These are phyloP conservation scores for Stemphylium vesicarium DNA, from an alignment of 2,329 filamentous ascomycete genomes.

Conservation along the genomic window DNA sequence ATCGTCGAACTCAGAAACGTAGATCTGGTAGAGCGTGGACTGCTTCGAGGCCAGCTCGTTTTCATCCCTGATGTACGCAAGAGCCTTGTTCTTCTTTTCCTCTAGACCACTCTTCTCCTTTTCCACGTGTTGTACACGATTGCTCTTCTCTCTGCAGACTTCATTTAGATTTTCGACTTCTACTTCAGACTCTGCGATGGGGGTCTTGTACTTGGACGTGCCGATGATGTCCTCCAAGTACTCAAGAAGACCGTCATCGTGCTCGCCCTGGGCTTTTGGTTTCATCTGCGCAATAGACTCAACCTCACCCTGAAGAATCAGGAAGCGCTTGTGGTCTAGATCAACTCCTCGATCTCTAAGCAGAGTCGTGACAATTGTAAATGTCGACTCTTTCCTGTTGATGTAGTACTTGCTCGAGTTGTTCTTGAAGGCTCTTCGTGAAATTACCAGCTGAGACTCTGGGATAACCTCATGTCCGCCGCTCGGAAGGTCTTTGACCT, in stretches of 20 bases:
- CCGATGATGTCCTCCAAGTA: conserved; percentile 99
- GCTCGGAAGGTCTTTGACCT: conserved; percentile 85
- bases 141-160: conserved; percentile 92
- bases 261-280: conserved; percentile 90
- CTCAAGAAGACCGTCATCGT: conserved; percentile 93
- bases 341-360: conserved; percentile 89
- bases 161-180: conserved; percentile 95
- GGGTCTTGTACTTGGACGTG: conserved; percentile 96
- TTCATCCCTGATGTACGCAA: conserved; percentile 88
- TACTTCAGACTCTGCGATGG: conserved; percentile 90
- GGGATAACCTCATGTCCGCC: conserved; percentile 79
- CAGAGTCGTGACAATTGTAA: conserved; percentile 87
- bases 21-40: conserved; percentile 90
- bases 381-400: conserved; percentile 86
- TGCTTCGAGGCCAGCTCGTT: conserved; percentile 92
- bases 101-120: conserved; percentile 93
- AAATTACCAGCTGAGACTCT: conserved; percentile 84
- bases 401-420: conserved; percentile 99
- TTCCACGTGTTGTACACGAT: conserved; percentile 94
- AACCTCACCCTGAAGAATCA: conserved; percentile 96
- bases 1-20: conserved; percentile 84
- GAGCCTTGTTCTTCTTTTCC: conserved; percentile 94
- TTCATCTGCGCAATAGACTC: conserved; percentile 99
- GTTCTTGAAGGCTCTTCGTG: conserved; percentile 93
- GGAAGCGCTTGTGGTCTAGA: conserved; percentile 95